Base-by-base conservation (phyloP, 495 filamentous ascomycete genomes). In the Barbatosphaeria neglecta region DNA sequence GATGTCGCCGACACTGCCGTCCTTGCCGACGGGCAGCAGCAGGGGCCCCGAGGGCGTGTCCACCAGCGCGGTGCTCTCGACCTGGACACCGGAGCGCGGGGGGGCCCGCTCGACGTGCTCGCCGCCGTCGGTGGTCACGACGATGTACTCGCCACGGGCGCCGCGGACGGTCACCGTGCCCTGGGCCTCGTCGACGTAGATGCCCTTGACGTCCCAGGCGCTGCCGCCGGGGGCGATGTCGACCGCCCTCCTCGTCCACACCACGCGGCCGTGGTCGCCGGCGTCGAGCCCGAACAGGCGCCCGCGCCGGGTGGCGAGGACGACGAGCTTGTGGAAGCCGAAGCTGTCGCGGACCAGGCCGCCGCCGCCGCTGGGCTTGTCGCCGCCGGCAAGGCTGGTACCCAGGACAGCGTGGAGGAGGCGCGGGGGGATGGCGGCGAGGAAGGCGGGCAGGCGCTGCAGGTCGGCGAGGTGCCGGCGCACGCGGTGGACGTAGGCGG, bases 401-500 rank as follows among this genome's bases (percentile, higher is more conserved):
- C 75, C 77, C 20, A 85, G 42, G n/a, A 94, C 72, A 50, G 80
- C 86, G 50, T 76, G 75, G 10, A 87, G 53, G 23, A 95, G 60
- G 18, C 83, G 78, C 24, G 62, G 54, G 9, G 85, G 84, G 18
- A 90, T 67, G 18, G 65, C 65, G 54, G 78, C 68, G 11, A 92
- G 61, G 69, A 82, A 93, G 0, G 70, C 73, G 4, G 87, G 89
- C n/a, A 96, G 70, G 54, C 86, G 67, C 54, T 84, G 68, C 31
- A 97, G 74, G 52, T 96, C 90, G 31, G 75, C 68, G 8, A 84
- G 46, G 57, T 99, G 92, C 37, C 92, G 82, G 50, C 79, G 83
- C 11, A 95, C 72, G 2, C 92, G 81, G 64, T 96, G 90, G 31
- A 90, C 68, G 56, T 95, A 99, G 15, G 93, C 92, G 37, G 74